These are phyloP conservation scores for Amanita brunnescens DNA, from an alignment of 768 basidiomycete species.

Conservation along the genomic window DNA sequence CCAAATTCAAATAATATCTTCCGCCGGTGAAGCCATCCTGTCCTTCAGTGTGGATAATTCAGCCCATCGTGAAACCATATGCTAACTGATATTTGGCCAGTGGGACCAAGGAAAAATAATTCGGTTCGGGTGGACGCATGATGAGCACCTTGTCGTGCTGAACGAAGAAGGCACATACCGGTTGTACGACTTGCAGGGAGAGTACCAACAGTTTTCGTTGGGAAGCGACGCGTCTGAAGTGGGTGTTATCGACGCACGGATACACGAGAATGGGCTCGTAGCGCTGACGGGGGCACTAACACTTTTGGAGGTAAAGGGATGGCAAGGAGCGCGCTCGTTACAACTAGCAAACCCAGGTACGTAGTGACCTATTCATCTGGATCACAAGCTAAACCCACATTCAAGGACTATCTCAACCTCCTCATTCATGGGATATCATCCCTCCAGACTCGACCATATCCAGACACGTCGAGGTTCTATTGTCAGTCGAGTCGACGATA, in stretches of 20 bases:
- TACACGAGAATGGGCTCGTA: constrained; percentile 83
- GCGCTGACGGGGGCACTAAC: constrained; percentile 70
- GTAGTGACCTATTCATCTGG: constrained; percentile 16
- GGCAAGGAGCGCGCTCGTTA: constrained; percentile 72
- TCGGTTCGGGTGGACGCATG: constrained; percentile 76
- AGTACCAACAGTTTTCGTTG: constrained; percentile 79
- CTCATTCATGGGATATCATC: constrained; percentile 80
- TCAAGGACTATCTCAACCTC: constrained; percentile 67
- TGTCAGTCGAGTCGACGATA: constrained; percentile 76
- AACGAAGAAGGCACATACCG: constrained; percentile 92
- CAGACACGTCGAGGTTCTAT: constrained; percentile 81
- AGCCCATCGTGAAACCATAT: constrained; percentile 4
- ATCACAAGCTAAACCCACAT: background rate
- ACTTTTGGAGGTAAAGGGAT: constrained; percentile 81
- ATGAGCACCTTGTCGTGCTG: constrained; percentile 75
- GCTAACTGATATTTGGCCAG: constrained; percentile 29
- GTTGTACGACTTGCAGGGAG: constrained; percentile 79
- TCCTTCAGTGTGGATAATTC: constrained; percentile 61
- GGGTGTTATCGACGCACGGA: constrained; percentile 78
- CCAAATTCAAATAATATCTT: constrained; percentile 83
- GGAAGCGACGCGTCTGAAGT: constrained; percentile 75
- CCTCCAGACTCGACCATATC: constrained; percentile 86
- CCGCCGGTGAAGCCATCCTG: constrained; percentile 67
- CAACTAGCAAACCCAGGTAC: constrained; percentile 67
- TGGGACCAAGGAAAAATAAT: constrained; percentile 88